A percentile compares a stretch with the other conserved stretches of the same genome.
Conservation (phyloP, 1,284 basidiomycete genomes). For the Melampsora larici-populina region DNA sequence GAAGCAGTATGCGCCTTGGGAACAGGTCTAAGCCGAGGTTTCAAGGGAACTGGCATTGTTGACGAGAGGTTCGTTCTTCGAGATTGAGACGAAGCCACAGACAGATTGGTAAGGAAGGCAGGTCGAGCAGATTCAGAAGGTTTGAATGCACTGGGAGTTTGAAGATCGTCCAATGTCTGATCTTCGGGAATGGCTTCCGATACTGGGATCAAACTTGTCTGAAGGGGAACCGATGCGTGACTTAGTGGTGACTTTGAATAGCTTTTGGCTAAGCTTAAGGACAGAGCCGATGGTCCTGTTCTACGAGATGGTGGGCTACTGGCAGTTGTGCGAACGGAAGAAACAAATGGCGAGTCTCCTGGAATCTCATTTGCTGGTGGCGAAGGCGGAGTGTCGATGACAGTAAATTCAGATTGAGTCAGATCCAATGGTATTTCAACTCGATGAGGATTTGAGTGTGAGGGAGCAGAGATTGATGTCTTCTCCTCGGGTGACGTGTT, state of each 20-base stretch:
- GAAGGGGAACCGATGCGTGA: background rate
- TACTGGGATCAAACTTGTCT: background rate
- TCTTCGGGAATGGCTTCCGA: background rate
- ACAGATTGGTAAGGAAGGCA: constrained; percentile 33
- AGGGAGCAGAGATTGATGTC: background rate
- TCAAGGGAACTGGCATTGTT: constrained; percentile 6
- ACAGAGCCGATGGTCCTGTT: constrained; percentile 12
- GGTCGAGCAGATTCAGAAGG: constrained; percentile 41
- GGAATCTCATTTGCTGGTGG: background rate
- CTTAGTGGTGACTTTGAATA: constrained; percentile 30
- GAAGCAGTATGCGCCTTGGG: constrained; percentile 27
- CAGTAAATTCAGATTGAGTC: constrained; percentile 40
- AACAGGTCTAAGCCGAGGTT: constrained; percentile 30
- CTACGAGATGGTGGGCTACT: background rate
- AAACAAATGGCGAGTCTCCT: constrained; percentile 28
- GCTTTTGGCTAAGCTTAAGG: constrained; percentile 35
- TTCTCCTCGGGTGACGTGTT: constrained; percentile 1
- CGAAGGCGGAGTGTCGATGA: constrained; percentile 16
- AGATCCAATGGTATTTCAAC: constrained; percentile 4
- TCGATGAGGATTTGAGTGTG: background rate
- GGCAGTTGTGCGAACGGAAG: constrained; percentile 4
- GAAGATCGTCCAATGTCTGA: background rate
- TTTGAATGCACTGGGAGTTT: constrained; percentile 28
- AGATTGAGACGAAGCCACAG: constrained; percentile 6
- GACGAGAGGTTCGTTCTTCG: background rate